Evolutionary conservation across 2,329 filamentous ascomycete genomes (phyloP), one percentile per base, ranked within the genome.

Genomic region (Microthyrium microscopicum): DNA sequence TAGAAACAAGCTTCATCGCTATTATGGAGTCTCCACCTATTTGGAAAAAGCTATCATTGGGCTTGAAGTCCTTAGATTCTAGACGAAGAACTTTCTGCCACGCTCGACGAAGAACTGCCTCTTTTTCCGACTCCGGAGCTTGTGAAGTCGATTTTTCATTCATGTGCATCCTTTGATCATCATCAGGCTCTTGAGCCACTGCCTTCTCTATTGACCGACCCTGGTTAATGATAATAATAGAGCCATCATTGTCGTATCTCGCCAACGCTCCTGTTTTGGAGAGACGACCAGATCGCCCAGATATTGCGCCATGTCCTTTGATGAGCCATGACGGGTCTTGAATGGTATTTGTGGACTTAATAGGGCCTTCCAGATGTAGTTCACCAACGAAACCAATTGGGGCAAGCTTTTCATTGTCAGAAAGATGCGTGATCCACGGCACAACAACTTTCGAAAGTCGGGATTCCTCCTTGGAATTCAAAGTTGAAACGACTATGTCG

Each of bases 11-110:
- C 25, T 49, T 50, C 56, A 64, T 63, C 0, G 60, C 61, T 3
- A 49, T 42, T 4, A 64, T 51, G 0, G 59, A 62, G 33, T 64
- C 58, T 13, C 61, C 61, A 11, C 61, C 61, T 1, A 63, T 44
- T 12, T 51, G 48, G 31, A 63, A 59, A 46, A 64, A 64, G 34
- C 50, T 57, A 37, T 57, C 54, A 9, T 46, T 46, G 0, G 43
- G 44, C 26, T 46, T 45, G 36, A 66, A 63, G 0, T 53, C 44
- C 4, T 39, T 30, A 13, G 44, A 41, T 4, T 42, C 31, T 19
- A 55, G 44, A 5, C 44, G 41, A 1, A 56, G 39, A 15, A 54
- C 49, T 3, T 40, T 45, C 17, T 42, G 39, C 24, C 54, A 35
- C 5, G 52, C 35, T 5, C 30, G 26, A 12, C 39, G 35, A 7